These are phyloP conservation scores for Fusarium hostae DNA, from an alignment of 2,329 filamentous ascomycete genomes.

Conservation along the genomic window DNA sequence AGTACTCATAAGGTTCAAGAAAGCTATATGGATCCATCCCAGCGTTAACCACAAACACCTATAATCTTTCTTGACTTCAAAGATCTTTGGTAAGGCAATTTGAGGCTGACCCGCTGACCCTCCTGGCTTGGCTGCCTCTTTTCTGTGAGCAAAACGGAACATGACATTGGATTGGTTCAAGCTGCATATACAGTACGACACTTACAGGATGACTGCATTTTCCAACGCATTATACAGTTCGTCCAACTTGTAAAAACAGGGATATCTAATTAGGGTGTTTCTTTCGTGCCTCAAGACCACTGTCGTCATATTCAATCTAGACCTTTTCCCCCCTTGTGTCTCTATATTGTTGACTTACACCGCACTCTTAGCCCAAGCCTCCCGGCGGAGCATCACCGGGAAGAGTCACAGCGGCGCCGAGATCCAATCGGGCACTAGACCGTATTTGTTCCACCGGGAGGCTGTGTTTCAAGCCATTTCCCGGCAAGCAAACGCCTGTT, in stretches of 20 bases:
- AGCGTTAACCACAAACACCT: not conserved
- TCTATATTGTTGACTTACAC: not conserved
- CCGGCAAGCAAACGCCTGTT: not conserved
- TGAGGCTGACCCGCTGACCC: not conserved
- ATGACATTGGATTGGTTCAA: constrained; percentile 9
- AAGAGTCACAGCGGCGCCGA: constrained; percentile 25
- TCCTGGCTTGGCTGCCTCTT: constrained; percentile 18
- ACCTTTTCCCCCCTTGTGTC: not conserved
- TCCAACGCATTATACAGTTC: not conserved
- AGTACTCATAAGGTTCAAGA: not conserved
- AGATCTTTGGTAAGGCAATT: not conserved
- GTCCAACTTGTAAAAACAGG: not conserved
- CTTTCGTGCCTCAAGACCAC: not conserved
- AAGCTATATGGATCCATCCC: not conserved
- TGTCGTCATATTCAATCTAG: constrained; percentile 16
- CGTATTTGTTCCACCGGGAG: constrained; percentile 1
- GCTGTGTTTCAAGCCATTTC: constrained; percentile 18
- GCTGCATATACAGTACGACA: constrained; percentile 10
- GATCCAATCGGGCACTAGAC: constrained; percentile 10
- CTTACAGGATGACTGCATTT: constrained; percentile 24
- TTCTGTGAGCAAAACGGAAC: not conserved
- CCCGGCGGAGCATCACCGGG: not conserved
- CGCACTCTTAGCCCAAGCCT: not conserved
- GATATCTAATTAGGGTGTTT: not conserved
- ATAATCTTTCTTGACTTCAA: not conserved